A percentile compares a stretch with the other conserved stretches of the same genome.
phyloP scores from a whole-genome alignment of 2,329 filamentous ascomycete species.

The Cladorrhinum sp. region DNA sequence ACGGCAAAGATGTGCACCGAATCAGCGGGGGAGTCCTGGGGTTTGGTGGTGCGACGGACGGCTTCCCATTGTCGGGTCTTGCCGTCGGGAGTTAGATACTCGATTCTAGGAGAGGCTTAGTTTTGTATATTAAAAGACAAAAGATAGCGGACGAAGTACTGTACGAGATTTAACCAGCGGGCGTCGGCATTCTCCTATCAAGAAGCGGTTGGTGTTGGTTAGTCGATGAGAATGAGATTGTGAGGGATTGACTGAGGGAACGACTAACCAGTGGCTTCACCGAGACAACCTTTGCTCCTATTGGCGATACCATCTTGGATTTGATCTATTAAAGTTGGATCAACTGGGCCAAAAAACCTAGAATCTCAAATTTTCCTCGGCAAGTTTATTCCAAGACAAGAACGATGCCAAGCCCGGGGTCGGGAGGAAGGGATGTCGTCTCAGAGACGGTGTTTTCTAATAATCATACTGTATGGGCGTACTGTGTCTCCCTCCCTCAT shows the following conservation, averaged over 20 bases:
- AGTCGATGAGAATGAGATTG: neutral
- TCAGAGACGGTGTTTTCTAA: no score
- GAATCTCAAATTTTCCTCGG: no score
- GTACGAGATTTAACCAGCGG: slow-evolving; percentile 12
- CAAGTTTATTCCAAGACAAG: no score
- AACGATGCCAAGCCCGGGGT: no score
- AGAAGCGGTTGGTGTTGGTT: neutral
- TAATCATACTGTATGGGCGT: no score
- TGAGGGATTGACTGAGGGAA: neutral
- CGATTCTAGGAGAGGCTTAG: slow-evolving; percentile 40
- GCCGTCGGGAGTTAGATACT: slow-evolving; percentile 59
- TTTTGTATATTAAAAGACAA: neutral
- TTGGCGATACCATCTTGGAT: neutral
- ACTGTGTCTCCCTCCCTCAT: no score
- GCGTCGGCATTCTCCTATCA: slow-evolving; percentile 11
- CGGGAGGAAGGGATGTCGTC: no score
- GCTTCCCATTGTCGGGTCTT: slow-evolving; percentile 63
- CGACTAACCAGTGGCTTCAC: slow-evolving; percentile 1
- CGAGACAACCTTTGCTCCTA: neutral
- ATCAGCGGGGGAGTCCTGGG: slow-evolving; percentile 57
- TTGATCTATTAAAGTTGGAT: neutral
- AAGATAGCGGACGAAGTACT: neutral
- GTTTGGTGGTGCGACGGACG: slow-evolving; percentile 62
- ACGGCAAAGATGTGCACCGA: slow-evolving; percentile 68
- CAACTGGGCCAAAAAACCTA: neutral